Base-by-base conservation (phyloP, 805 yeast species). In the Diddensiella transvaalensis region DNA sequence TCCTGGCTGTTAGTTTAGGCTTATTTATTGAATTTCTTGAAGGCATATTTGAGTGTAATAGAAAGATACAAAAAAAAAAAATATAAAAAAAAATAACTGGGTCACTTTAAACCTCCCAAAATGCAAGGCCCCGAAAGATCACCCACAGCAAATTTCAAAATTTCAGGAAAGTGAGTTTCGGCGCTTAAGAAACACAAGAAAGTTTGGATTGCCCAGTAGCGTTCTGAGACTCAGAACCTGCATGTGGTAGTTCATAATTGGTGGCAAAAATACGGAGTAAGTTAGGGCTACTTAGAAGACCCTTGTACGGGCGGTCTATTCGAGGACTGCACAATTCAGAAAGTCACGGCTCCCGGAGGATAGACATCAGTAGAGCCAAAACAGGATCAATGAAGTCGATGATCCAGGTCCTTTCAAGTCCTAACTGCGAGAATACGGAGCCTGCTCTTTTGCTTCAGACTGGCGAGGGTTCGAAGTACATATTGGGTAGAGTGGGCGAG, bases 401-500 rank as follows among this genome's bases (percentile, higher is more conserved):
- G 39, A 57, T 65, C 23, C 56, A 61, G 32, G 63, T 60, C 3
- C 40, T 65, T 30, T 38, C 67, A n/a, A 67, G 80, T 60, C 68
- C 70, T 26, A 71, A 78, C 6, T 64, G 73, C 50, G 85, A 79
- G 49, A 66, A 73, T 2, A 56, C 62, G 35, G 77, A 72, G 50
- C 81, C 84, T 1, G 60, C 75, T 35, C 50, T 79, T n/a, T 63
- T 73, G 67, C 58, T 80, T 6, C 64, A 62, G 44, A 72, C 76
- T 41, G 59, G 69, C 30, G 73, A 71, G 15, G 86, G 87, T 3
- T 65, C 67, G 45, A 63, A 77, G 49, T 85, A 80, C 56, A 65
- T 89, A 40, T 76, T 91, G 60, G 99, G 98, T 2, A 80, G 82
- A 47, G 65, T 87, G 2, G 79, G 91, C 2, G 97, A 90, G 62